Evolutionary conservation across 179 eudicot species (phyloP).

Genomic region (Beta corolliflora): DNA sequence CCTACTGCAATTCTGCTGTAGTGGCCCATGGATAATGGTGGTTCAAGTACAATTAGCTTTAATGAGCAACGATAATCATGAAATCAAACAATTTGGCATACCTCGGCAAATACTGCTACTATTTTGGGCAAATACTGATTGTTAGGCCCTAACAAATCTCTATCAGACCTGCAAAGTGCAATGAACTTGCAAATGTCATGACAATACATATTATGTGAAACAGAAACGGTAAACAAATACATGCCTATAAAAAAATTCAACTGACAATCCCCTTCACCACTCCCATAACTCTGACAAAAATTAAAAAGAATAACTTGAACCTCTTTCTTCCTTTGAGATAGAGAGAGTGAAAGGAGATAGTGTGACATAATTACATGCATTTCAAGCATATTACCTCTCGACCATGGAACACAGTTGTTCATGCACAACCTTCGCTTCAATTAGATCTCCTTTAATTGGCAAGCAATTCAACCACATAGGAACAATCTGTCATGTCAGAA

Average conservation of each 20-base stretch:
- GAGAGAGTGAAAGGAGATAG: neutral
- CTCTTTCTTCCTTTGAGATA: neutral
- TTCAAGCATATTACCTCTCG: slow-evolving; percentile 35
- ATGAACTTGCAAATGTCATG: neutral
- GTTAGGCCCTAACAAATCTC: slow-evolving; percentile 41
- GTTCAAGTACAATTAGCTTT: neutral
- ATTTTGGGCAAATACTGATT: slow-evolving; percentile 44
- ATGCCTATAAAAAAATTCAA: neutral
- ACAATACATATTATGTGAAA: neutral
- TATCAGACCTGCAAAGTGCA: slow-evolving; percentile 39
- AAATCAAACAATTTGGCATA: slow-evolving; percentile 4
- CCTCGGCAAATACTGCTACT: slow-evolving; percentile 49
- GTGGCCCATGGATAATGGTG: neutral
- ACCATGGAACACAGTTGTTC: slow-evolving; percentile 51
- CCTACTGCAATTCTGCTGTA: neutral
- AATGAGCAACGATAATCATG: neutral
- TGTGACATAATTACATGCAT: neutral
- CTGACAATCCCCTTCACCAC: neutral
- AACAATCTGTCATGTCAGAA: slow-evolving; percentile 31
- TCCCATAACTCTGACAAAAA: neutral
- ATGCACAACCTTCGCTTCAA: slow-evolving; percentile 54
- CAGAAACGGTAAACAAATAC: neutral
- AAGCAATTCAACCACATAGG: slow-evolving; percentile 48
- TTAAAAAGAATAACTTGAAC: neutral
- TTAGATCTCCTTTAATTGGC: slow-evolving; percentile 46